Evolutionary conservation across 176 grass and related monocot genomes (phyloP).

Genomic region (Rhynchospora breviuscula): DNA sequence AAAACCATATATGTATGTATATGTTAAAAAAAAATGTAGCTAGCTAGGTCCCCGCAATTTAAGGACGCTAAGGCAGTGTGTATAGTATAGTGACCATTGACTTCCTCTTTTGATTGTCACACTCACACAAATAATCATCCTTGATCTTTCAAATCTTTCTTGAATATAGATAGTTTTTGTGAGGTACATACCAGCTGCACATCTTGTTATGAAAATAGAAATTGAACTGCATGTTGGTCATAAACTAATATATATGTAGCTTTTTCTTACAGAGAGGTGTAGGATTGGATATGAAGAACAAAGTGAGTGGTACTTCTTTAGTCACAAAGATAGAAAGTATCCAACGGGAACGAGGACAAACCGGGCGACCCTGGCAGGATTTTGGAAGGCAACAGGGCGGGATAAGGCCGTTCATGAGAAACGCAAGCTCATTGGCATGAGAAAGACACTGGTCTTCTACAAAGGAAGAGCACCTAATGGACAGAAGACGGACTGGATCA

Average conservation of each 20-base stretch:
- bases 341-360: conserved; percentile 51
- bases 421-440: conserved; percentile 47
- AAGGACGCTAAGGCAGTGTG: no score
- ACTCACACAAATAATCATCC: no score
- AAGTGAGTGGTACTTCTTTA: conserved; percentile 58
- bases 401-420: conserved; percentile 50
- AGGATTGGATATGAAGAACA: conserved; percentile 51
- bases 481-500: conserved; percentile 54
- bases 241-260: background rate
- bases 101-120: no score
- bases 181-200: no score
- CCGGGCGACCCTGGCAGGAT: conserved; percentile 41
- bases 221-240: background rate
- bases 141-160: no score
- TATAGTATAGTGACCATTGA: no score
- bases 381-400: conserved; percentile 50
- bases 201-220: no score
- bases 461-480: conserved; percentile 56
- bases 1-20: background rate
- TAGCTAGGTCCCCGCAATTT: background rate
- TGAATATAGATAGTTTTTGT: no score
- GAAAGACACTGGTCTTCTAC: conserved; percentile 51
- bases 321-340: conserved; percentile 56
- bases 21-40: background rate
- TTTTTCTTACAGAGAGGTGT: conserved; percentile 33